Conservation (phyloP, 2,329 filamentous ascomycete genomes). For the Alternaria rosae region DNA sequence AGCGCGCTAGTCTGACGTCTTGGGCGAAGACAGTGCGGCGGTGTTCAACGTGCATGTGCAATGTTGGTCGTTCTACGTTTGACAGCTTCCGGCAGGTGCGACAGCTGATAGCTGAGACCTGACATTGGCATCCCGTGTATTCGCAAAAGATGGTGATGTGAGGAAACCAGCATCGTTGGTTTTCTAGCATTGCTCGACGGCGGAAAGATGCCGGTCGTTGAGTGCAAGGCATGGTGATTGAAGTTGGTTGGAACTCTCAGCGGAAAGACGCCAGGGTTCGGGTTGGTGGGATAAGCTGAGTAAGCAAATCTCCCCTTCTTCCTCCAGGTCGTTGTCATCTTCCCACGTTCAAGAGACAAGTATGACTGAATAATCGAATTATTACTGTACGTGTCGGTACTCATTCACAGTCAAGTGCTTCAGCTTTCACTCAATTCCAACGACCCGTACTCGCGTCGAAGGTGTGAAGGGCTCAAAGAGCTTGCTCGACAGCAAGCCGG, state of each 20-base stretch:
- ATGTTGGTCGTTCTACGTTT: background rate
- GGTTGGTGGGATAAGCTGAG: background rate
- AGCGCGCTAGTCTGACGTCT: background rate
- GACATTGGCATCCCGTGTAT: background rate
- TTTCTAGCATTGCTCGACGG: fast-evolving
- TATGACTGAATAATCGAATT: background rate
- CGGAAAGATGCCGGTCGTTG: background rate
- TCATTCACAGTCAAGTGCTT: background rate
- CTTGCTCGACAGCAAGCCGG: background rate
- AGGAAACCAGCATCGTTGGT: background rate
- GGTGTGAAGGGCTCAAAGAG: background rate
- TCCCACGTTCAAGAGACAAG: background rate
- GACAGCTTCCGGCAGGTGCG: background rate
- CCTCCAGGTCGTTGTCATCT: background rate
- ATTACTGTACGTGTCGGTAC: fast-evolving
- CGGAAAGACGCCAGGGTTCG: background rate
- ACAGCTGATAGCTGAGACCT: background rate
- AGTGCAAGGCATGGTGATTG: background rate
- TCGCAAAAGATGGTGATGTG: background rate
- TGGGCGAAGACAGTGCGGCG: background rate
- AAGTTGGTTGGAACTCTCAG: background rate
- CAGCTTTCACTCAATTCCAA: background rate
- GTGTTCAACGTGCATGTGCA: background rate
- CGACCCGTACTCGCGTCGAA: background rate
- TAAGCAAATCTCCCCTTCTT: background rate